phyloP scores from a whole-genome alignment of 345 rosid species.

The Brassica incana region DNA sequence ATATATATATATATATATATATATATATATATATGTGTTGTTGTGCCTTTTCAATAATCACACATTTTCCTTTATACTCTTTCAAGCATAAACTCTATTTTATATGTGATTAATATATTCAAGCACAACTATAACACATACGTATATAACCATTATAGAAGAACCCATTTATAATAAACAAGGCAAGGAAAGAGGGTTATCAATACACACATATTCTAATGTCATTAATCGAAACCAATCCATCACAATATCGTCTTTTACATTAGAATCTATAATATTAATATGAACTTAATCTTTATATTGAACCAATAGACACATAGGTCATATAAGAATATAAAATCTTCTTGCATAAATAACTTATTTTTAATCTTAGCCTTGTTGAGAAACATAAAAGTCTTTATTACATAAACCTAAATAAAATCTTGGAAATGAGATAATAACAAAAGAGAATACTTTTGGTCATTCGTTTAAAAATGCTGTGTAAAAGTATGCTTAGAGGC shows the following conservation, averaged over 20 bases:
- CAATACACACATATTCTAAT: background rate
- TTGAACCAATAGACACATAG: too few species aligned
- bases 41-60: background rate
- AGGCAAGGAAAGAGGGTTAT: background rate
- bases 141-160: background rate
- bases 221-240: background rate
- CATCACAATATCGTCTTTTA: background rate
- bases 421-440: slow-evolving; percentile 17
- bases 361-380: too few species aligned
- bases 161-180: background rate
- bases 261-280: background rate
- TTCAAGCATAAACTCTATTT: background rate
- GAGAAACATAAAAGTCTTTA: slow-evolving; percentile 10
- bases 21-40: too few species aligned
- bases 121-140: background rate
- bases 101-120: background rate
- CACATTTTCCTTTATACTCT: background rate
- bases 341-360: too few species aligned
- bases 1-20: too few species aligned
- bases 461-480: slow-evolving; percentile 24
- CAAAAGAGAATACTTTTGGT: background rate
- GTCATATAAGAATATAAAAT: too few species aligned
- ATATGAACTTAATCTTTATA: background rate
- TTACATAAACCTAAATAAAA: slow-evolving; percentile 17
- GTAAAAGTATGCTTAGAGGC: slow-evolving; percentile 24